phyloP scores from a whole-genome alignment of 345 rosid genomes.

The Tarenaya hassleriana region DNA sequence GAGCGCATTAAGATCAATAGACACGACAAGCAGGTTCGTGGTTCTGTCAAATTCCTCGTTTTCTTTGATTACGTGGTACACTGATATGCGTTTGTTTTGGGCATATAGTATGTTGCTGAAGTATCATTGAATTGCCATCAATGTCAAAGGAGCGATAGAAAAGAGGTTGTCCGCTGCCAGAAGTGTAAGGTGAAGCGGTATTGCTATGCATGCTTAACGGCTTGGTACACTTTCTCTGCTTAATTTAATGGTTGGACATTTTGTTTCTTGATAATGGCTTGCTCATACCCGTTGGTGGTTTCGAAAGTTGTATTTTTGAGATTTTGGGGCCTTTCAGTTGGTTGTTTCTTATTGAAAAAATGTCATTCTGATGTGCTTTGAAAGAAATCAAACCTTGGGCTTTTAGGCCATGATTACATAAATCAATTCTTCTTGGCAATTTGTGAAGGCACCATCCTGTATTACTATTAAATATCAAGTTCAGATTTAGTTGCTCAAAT shows the following conservation, averaged over 20 bases:
- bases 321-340: too few relatives aligned
- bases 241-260: not conserved
- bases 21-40: slow-evolving; percentile 1
- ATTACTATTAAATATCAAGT: too few relatives aligned
- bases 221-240: slow-evolving; percentile 35
- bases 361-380: too few relatives aligned
- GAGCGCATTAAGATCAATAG: not conserved
- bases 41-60: not conserved
- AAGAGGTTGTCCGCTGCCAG: slow-evolving; percentile 40
- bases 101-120: slow-evolving; percentile 17
- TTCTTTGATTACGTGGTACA: not conserved
- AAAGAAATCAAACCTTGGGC: too few relatives aligned
- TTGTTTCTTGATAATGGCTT: slow-evolving; percentile 2
- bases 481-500: too few relatives aligned
- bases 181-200: slow-evolving; percentile 42
- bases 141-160: slow-evolving; percentile 52
- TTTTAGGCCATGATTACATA: too few relatives aligned
- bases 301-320: too few relatives aligned
- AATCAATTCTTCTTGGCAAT: too few relatives aligned
- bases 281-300: not conserved
- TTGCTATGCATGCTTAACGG: slow-evolving; percentile 37
- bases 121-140: slow-evolving; percentile 52
- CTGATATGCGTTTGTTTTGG: not conserved
- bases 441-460: too few relatives aligned
- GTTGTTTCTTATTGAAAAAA: too few relatives aligned